phyloP scores from a whole-genome alignment of 495 filamentous ascomycete genomes.

The Penicillium maclennaniae region DNA sequence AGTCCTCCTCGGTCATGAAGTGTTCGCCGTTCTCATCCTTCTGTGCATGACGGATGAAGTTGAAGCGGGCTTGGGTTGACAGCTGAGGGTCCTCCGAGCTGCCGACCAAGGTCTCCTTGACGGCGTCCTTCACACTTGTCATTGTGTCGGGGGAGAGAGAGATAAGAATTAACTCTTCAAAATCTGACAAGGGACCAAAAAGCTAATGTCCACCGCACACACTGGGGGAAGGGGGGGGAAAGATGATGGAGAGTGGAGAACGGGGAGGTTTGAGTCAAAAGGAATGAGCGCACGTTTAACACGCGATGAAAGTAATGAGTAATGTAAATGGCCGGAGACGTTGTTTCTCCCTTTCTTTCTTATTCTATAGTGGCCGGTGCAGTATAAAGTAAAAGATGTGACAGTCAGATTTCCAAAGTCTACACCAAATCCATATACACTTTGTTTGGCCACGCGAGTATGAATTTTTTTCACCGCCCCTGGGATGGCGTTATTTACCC shows the following conservation, averaged over 20 bases:
- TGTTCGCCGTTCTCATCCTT: constrained; percentile 74
- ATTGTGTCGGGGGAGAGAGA: constrained; percentile 32
- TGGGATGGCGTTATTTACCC: constrained; percentile 21
- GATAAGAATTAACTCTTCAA: background rate
- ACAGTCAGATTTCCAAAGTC: too few species aligned
- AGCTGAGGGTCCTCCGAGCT: constrained; percentile 57
- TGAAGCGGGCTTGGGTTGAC: constrained; percentile 63
- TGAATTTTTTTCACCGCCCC: constrained; percentile 18
- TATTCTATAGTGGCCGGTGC: background rate
- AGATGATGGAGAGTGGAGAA: constrained; percentile 20
- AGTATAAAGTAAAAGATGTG: background rate
- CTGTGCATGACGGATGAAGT: constrained; percentile 73
- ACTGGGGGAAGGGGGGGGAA: constrained; percentile 14
- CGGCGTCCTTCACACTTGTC: constrained; percentile 59
- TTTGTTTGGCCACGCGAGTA: constrained; percentile 16
- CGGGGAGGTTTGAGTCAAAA: constrained; percentile 23
- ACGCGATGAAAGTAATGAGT: constrained; percentile 12
- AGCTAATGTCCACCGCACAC: constrained; percentile 15
- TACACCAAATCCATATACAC: background rate
- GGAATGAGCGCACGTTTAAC: constrained; percentile 15
- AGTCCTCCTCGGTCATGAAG: constrained; percentile 78
- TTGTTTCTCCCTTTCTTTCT: background rate
- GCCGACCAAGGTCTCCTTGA: constrained; percentile 77
- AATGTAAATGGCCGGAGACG: background rate
- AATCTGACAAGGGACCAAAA: constrained; percentile 1